These are phyloP conservation scores for Calcarisporium arbuscula DNA, from an alignment of 2,329 filamentous ascomycete genomes.

Conservation along the genomic window DNA sequence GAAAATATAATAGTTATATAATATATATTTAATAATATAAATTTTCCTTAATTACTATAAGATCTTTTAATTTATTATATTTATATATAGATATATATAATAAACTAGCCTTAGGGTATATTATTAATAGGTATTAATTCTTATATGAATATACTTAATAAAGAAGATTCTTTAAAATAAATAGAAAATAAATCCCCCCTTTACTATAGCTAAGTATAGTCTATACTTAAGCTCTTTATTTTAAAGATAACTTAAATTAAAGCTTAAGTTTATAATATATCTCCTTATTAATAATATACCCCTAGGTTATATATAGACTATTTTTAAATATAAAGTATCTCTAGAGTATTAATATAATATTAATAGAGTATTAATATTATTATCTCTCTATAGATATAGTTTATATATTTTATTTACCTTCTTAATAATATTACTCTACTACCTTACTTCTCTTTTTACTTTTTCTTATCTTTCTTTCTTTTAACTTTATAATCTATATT, in stretches of 20 bases:
- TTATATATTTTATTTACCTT: not conserved
- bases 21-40: too few species aligned
- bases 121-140: too few species aligned
- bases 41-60: too few species aligned
- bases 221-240: not conserved
- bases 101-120: not conserved
- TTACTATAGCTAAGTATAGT: not conserved
- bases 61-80: not conserved
- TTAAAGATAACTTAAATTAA: not conserved
- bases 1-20: not conserved
- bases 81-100: not conserved
- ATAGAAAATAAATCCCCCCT: not conserved
- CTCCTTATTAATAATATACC: not conserved
- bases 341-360: too few species aligned
- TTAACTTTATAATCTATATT: too few species aligned
- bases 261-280: too few species aligned
- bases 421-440: not conserved
- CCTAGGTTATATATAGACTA: too few species aligned
- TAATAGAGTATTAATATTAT: too few species aligned
- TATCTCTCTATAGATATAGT: not conserved
- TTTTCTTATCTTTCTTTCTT: too few species aligned
- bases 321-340: too few species aligned
- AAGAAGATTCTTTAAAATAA: not conserved
- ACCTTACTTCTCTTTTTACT: too few species aligned
- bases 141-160: too few species aligned